Evolutionary conservation across 352 stramenopile species (phyloP).

Genomic region (Phytophthora melonis): DNA sequence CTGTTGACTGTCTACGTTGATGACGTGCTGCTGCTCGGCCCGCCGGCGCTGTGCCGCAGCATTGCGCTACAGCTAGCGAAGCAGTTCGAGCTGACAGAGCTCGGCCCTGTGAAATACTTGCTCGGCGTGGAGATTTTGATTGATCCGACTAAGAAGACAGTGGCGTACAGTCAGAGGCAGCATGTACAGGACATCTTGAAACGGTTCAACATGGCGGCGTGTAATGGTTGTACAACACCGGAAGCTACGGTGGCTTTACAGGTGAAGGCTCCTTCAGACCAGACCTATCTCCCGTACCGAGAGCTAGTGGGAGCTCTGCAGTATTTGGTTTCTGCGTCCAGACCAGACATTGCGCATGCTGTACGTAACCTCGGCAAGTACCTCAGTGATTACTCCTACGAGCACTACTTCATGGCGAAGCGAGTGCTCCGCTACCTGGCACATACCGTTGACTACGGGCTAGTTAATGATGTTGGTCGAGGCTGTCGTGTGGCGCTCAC

Average conservation of each 20-base stretch:
- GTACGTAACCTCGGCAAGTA: conserved; percentile 10
- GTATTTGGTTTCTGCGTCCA: conserved; percentile 18
- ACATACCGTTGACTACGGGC: neutral
- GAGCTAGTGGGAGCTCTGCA: conserved; percentile 17
- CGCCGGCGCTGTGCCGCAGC: neutral
- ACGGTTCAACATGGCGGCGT: conserved; percentile 14
- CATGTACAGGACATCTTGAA: conserved; percentile 9
- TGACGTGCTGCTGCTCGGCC: conserved; percentile 11
- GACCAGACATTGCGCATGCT: neutral
- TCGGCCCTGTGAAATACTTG: conserved; percentile 30
- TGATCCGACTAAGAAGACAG: conserved; percentile 9
- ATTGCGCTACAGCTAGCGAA: neutral
- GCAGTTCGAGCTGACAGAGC: conserved; percentile 16
- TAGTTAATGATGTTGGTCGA: neutral
- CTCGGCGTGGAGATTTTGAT: conserved; percentile 18
- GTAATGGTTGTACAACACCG: conserved; percentile 2
- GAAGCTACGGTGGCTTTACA: conserved; percentile 1
- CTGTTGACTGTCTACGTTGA: conserved; percentile 12
- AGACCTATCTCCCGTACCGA: conserved; percentile 11
- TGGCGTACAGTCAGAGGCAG: conserved; percentile 10
- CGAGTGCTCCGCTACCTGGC: conserved; percentile 5
- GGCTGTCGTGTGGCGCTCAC: neutral
- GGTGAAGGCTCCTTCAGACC: neutral
- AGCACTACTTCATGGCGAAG: conserved; percentile 11
- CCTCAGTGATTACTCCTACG: conserved; percentile 1